phyloP scores from a whole-genome alignment of 768 basidiomycete genomes.

The Collybia sordida region DNA sequence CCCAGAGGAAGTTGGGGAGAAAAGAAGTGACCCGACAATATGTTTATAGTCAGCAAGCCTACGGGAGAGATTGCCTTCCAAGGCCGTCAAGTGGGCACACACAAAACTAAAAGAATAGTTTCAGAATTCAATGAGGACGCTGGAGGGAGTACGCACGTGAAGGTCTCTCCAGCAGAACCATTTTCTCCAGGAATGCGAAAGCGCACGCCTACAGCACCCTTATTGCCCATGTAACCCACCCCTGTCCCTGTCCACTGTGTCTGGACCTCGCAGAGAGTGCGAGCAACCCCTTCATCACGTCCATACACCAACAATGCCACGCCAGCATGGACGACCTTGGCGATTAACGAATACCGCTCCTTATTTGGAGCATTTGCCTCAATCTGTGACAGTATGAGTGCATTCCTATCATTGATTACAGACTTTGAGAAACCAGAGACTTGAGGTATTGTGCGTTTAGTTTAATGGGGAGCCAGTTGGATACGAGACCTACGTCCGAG shows the following conservation, averaged over 20 bases:
- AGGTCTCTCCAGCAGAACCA: slow-evolving; percentile 65
- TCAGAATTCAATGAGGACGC: slow-evolving; percentile 3
- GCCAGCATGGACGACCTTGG: slow-evolving; percentile 81
- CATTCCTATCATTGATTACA: slow-evolving; percentile 67
- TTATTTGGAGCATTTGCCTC: slow-evolving; percentile 69
- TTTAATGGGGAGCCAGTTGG: no score
- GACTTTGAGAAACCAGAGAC: slow-evolving; percentile 76
- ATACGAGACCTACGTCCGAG: slow-evolving; percentile 66
- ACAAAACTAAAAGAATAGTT: slow-evolving; percentile 51
- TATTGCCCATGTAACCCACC: slow-evolving; percentile 85
- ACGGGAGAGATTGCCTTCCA: slow-evolving; percentile 58
- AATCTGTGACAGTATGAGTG: slow-evolving; percentile 73
- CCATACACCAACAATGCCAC: slow-evolving; percentile 88
- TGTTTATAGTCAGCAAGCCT: slow-evolving; percentile 80
- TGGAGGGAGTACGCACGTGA: slow-evolving; percentile 64
- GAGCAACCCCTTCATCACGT: slow-evolving; percentile 63
- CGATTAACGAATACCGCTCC: slow-evolving; percentile 76
- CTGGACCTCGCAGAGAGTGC: slow-evolving; percentile 62
- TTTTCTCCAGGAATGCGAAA: slow-evolving; percentile 67
- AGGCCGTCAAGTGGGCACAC: slow-evolving; percentile 88
- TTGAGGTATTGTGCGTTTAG: slow-evolving; percentile 26
- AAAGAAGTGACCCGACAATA: slow-evolving; percentile 80
- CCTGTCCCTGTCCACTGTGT: slow-evolving; percentile 77
- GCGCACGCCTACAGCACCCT: slow-evolving; percentile 88
- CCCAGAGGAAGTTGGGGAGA: slow-evolving; percentile 50